Conservation (phyloP, 2,329 filamentous ascomycete species). For the Sporothrix protearum region DNA sequence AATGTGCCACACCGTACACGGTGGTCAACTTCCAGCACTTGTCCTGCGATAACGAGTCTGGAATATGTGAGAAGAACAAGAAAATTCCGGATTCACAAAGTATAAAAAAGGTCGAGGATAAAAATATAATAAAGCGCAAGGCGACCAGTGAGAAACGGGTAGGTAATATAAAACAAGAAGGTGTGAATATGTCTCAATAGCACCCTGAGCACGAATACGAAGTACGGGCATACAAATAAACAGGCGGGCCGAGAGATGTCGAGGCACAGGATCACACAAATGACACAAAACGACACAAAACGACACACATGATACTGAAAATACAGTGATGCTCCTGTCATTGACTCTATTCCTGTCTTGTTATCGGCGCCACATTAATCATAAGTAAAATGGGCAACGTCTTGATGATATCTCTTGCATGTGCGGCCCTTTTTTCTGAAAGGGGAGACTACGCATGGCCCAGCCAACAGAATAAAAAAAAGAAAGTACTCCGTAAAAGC, state of each 20-base stretch:
- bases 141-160: background rate
- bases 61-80: background rate
- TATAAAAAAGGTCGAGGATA: background rate
- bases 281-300: background rate
- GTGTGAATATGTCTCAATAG: background rate
- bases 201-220: background rate
- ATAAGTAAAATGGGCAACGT: background rate
- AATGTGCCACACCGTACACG: background rate
- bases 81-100: background rate
- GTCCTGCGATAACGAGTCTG: background rate
- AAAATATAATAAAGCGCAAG: background rate
- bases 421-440: background rate
- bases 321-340: background rate
- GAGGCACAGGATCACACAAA: background rate
- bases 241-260: background rate
- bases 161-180: background rate
- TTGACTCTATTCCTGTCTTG: background rate
- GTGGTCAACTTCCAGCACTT: background rate
- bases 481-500: too few species aligned
- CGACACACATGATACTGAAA: background rate
- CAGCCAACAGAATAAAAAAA: background rate
- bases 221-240: background rate
- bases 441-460: background rate
- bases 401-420: background rate
- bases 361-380: background rate